phyloP scores from a whole-genome alignment of 2,329 filamentous ascomycete species.

The Boeremia exigua region DNA sequence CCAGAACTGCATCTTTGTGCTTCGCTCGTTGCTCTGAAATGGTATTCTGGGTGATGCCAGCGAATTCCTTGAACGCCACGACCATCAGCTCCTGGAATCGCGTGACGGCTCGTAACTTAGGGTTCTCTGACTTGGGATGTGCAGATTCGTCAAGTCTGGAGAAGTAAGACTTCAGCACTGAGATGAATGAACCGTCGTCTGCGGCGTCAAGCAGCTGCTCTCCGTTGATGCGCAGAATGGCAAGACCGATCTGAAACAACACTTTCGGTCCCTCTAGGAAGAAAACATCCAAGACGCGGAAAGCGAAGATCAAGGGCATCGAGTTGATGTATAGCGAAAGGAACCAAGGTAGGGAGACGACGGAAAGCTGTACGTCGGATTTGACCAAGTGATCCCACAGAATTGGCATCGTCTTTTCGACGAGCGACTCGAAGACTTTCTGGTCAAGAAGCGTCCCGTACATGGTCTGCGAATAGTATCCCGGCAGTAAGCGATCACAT shows the following conservation, averaged over 20 bases:
- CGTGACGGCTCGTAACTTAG: conserved; percentile 91
- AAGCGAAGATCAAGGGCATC: conserved; percentile 97
- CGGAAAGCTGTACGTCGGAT: conserved; percentile 94
- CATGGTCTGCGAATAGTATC: conserved; percentile 99
- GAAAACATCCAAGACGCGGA: conserved; percentile 95
- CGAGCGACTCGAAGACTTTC: conserved; percentile 94
- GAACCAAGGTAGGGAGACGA: conserved; percentile 97
- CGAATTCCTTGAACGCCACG: conserved; percentile 97
- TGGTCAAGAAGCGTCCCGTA: conserved; percentile 97
- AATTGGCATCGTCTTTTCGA: conserved; percentile 99
- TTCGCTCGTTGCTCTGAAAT: conserved; percentile 88
- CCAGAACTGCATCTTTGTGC: conserved; percentile 92
- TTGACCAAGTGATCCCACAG: conserved; percentile 98
- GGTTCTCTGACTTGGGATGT: conserved; percentile 92
- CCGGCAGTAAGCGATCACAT: conserved; percentile 90
- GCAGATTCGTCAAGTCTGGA: conserved; percentile 91
- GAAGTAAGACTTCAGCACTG: conserved; percentile 94
- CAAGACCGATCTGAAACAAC: conserved; percentile 92
- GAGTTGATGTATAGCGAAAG: conserved; percentile 98
- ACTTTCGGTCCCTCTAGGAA: conserved; percentile 98
- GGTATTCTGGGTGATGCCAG: conserved; percentile 90
- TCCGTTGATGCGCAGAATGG: conserved; percentile 96
- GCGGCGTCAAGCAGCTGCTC: conserved; percentile 92
- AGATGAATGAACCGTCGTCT: conserved; percentile 96
- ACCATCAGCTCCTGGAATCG: conserved; percentile 99